Percentiles rank a stretch among this genome's conserved stretches.
Conservation (phyloP, 129 eudicot species). For the Tanacetum coccineum region DNA sequence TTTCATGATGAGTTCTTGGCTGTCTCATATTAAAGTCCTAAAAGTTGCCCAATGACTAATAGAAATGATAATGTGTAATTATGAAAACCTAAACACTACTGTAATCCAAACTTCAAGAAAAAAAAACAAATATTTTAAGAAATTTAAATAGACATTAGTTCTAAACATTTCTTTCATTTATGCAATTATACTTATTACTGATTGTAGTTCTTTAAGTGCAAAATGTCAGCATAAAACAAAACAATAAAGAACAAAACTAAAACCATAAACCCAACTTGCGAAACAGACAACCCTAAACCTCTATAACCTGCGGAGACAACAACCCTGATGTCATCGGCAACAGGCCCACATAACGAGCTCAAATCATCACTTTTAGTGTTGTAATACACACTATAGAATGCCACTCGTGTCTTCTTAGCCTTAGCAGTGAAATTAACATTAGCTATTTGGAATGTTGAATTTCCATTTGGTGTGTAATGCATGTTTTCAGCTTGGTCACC, state of each 20-base stretch:
- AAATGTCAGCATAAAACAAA: too few relatives aligned
- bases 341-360: conserved; percentile 98
- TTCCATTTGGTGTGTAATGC: conserved; percentile 65
- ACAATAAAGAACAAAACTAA: conserved; percentile 30
- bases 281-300: conserved; percentile 29
- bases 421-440: conserved; percentile 76
- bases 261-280: conserved; percentile 31
- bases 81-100: too few relatives aligned
- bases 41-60: too few relatives aligned
- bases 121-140: too few relatives aligned
- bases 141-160: too few relatives aligned
- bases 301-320: conserved; percentile 42
- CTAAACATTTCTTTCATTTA: too few relatives aligned
- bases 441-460: conserved; percentile 61
- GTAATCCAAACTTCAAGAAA: too few relatives aligned
- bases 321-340: conserved; percentile 81
- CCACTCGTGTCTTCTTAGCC: conserved; percentile 86
- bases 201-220: too few relatives aligned
- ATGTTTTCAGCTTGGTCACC: conserved; percentile 89
- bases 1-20: too few relatives aligned
- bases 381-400: conserved; percentile 89
- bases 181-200: too few relatives aligned
- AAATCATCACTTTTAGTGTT: conserved; percentile 82
- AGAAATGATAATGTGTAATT: too few relatives aligned
- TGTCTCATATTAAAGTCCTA: too few relatives aligned